phyloP scores from a whole-genome alignment of 805 yeast species.

The Candida taoyuanica region DNA sequence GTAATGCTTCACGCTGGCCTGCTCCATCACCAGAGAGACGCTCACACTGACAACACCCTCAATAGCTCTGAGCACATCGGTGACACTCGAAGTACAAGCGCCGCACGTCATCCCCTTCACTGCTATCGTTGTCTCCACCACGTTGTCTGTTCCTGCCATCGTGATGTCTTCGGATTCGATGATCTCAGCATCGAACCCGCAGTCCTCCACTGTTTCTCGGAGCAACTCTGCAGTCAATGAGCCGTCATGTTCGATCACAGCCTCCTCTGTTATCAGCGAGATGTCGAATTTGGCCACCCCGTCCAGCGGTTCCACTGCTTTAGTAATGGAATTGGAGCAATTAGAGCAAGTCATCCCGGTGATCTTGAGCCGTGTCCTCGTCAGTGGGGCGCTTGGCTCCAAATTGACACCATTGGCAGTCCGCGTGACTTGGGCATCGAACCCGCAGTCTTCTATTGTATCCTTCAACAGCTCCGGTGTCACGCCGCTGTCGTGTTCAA shows the following conservation, averaged over 20 bases:
- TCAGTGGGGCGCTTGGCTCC: not conserved
- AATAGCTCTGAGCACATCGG: constrained; percentile 43
- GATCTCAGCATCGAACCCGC: constrained; percentile 59
- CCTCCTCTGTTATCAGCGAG: constrained; percentile 74
- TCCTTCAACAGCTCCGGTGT: constrained; percentile 36
- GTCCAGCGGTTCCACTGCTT: constrained; percentile 37
- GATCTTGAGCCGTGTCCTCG: constrained; percentile 16
- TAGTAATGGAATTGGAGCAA: constrained; percentile 64
- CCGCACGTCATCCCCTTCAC: constrained; percentile 29
- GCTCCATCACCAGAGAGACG: constrained; percentile 74
- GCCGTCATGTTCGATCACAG: constrained; percentile 46
- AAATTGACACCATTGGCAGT: not conserved
- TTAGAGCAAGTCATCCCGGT: constrained; percentile 90
- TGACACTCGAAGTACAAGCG: constrained; percentile 53
- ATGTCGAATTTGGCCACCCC: constrained; percentile 52
- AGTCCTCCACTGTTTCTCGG: constrained; percentile 56
- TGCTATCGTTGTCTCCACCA: constrained; percentile 15
- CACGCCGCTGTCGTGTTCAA: constrained; percentile 35
- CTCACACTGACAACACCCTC: constrained; percentile 50
- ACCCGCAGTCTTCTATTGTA: constrained; percentile 71
- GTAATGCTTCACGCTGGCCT: constrained; percentile 55
- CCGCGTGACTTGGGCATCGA: constrained; percentile 18
- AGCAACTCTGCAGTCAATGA: constrained; percentile 32
- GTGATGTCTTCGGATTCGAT: constrained; percentile 5
- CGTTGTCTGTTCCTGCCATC: not conserved